Conservation (phyloP, 108 stramenopile genomes). For the Cyclotella choctawhatcheeana region DNA sequence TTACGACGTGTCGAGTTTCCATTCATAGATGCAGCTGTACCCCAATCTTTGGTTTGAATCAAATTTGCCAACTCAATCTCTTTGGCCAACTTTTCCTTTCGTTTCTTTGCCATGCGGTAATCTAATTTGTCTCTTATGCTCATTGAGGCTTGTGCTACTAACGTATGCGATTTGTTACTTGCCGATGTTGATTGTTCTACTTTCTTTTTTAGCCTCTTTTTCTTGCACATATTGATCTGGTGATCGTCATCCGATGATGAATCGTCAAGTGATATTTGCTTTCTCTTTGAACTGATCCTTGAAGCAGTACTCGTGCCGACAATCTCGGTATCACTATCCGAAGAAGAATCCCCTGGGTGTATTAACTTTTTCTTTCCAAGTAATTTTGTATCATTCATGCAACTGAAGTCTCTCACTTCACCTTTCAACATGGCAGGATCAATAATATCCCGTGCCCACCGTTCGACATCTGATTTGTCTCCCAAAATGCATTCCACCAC, state of each 20-base stretch:
- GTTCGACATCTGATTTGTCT: conserved; percentile 1
- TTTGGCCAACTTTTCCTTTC: conserved; percentile 18
- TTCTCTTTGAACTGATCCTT: neutral
- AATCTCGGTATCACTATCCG: neutral
- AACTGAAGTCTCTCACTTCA: conserved; percentile 15
- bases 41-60: conserved; percentile 31
- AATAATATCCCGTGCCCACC: conserved; percentile 38
- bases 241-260: conserved; percentile 4
- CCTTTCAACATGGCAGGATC: conserved; percentile 21
- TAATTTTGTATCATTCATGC: neutral
- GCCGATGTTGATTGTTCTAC: neutral
- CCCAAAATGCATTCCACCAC: conserved; percentile 38
- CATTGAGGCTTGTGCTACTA: conserved; percentile 8
- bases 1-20: neutral
- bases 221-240: neutral
- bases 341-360: too few relatives aligned
- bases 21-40: neutral
- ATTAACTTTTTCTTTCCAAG: neutral
- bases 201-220: neutral
- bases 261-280: conserved; percentile 5
- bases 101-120: conserved; percentile 36
- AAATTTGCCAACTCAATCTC: conserved; percentile 30
- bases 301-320: too few relatives aligned
- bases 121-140: conserved; percentile 39
- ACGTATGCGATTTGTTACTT: neutral